Percentiles rank a stretch among this genome's conserved stretches.
These are phyloP conservation scores for Globisporangium parvum DNA, from an alignment of 352 stramenopile species.

Conservation along the genomic window DNA sequence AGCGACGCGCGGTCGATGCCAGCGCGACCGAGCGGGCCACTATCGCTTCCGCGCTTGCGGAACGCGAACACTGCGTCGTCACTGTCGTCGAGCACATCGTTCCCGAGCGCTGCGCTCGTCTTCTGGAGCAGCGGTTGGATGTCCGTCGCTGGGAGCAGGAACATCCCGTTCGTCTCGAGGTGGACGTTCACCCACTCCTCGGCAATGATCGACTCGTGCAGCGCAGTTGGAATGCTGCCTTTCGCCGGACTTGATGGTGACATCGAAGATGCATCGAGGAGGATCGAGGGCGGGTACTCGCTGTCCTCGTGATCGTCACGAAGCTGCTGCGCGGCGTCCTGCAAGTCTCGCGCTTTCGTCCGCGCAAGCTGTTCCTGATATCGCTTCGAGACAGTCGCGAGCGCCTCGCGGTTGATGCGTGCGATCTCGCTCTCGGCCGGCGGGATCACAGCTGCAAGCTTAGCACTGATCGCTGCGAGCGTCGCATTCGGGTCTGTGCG, in stretches of 20 bases:
- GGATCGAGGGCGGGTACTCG: not conserved
- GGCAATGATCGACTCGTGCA: slow-evolving; percentile 63
- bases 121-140: slow-evolving; percentile 34
- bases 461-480: slow-evolving; percentile 58
- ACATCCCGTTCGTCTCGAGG: slow-evolving; percentile 43
- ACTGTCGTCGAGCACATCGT: slow-evolving; percentile 31
- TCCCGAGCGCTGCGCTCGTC: slow-evolving; percentile 15
- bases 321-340: not conserved
- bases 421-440: slow-evolving; percentile 69
- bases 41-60: slow-evolving; percentile 25
- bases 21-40: slow-evolving; percentile 40
- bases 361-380: slow-evolving; percentile 13
- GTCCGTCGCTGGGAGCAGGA: slow-evolving; percentile 44
- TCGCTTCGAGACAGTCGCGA: slow-evolving; percentile 17
- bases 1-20: slow-evolving; percentile 70
- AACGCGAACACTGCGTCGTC: slow-evolving; percentile 33
- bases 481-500: slow-evolving; percentile 29
- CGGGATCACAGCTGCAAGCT: slow-evolving; percentile 37
- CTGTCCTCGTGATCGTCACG: slow-evolving; percentile 3
- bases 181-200: slow-evolving; percentile 82
- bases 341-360: slow-evolving; percentile 1
- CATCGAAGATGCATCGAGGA: not conserved
- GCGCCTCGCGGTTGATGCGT: slow-evolving; percentile 53
- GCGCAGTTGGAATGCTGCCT: slow-evolving; percentile 25
- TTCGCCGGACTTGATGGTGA: slow-evolving; percentile 13